Evolutionary conservation across 164 flowering plant species (phyloP), one percentile per base, ranked within the genome.

Genomic region (Stephania japonica): DNA sequence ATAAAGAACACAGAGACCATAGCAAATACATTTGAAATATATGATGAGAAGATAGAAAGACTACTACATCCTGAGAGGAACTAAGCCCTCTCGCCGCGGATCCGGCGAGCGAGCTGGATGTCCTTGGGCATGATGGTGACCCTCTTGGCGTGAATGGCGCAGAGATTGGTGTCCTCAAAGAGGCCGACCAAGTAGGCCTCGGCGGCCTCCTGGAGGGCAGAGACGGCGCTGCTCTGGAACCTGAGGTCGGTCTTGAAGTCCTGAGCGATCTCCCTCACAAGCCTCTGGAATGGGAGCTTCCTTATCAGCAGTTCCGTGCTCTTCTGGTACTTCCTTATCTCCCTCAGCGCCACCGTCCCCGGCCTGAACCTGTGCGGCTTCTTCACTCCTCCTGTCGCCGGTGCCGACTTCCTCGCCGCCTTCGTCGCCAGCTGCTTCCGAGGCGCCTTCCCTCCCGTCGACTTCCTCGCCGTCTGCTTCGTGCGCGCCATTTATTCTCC

Each of bases 51-150:
- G 38, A 32, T 4, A 27, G 3, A 27, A 27, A n/a, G n/a, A n/a
- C n/a, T n/a, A n/a, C n/a, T n/a, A n/a, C n/a, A n/a, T n/a, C n/a
- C n/a, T n/a, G n/a, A n/a, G n/a, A n/a, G n/a, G n/a, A n/a, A 32
- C 38, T 49, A 75, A 43, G 77, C 77, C 64, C 77, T 63, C 27
- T 75, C 77, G 6, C 77, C 77, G 65, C 77, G 77, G 62, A 75
- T 75, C 19, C 77, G 32, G 14, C 77, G 69, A 26, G 77, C 77
- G 47, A 75, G 73, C 47, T 75, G 77, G 13, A 75, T 75, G 14
- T 76, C 78, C 23, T 71, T 76, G 6, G 74, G 74, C 78, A 76
- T 74, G 8, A 74, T 74, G 1, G 76, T 74, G 32, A 74, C 76
- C 41, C 76, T 68, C 38, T 32, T 32, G 38, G 38, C 38, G 38